Evolutionary conservation across 305 asterid genomes (phyloP), one percentile per base, ranked within the genome.

Genomic region (Striga hermonthica): DNA sequence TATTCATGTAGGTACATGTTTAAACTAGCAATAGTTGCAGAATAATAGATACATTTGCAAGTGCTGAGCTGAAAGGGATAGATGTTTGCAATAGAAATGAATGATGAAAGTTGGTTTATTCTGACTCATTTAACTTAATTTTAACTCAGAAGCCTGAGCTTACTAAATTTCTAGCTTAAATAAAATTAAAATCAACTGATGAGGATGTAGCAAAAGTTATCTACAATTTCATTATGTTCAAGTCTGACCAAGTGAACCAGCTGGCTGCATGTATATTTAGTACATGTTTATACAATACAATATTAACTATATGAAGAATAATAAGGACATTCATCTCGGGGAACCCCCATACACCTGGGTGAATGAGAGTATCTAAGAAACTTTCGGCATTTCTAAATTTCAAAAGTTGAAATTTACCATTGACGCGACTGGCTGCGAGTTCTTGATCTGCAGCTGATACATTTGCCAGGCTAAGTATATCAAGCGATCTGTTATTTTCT

Each of bases 381-480:
- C 64, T 58, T 47, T 53, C 37, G 39, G 57, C 55, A 60, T 66
- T 49, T 41, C 13, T 44, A 57, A 57, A 70, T 53, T 57, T 57
- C 38, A 58, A 58, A 66, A 41, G 64, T 54, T 54, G 9, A 9
- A 58, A 67, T 64, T 72, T 83, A 92, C 98, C 90, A 69, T 56
- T 45, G 52, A 61, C 72, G 72, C 63, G 54, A 64, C 79, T 65
- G 72, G 82, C 68, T 59, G 58, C 79, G 64, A 67, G 67, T 66
- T 78, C 81, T 70, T 69, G 77, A 36, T 82, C 77, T 52, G 57
- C 75, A 22, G 81, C 69, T 61, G 95, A 76, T 75, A 87, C 74
- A 71, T 82, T 88, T 58, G 70, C 82, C 83, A 88, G 84, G 82
- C 98, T 81, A 71, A 89, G 90, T 75, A 92, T 74, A 77, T 92